A percentile compares a stretch with the other conserved stretches of the same genome.
Conservation (phyloP, 1,139 yeast genomes). For the Protomyces inouyei region DNA sequence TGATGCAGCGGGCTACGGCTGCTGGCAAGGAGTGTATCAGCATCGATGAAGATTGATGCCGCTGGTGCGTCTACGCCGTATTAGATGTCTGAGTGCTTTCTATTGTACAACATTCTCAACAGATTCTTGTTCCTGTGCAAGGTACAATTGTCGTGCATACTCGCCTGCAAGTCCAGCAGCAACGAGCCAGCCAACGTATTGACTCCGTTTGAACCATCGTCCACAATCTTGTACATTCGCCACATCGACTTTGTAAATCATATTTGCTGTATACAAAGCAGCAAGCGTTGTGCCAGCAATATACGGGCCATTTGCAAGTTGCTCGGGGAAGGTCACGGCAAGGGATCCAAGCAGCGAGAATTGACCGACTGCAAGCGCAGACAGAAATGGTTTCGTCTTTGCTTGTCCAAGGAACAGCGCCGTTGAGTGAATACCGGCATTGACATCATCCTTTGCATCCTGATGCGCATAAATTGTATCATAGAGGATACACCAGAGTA, state of each 20-base stretch:
- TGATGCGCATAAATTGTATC: slow-evolving; percentile 98
- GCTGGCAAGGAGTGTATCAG: slow-evolving; percentile 5
- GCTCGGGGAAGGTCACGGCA: not conserved
- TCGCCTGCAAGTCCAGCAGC: slow-evolving; percentile 15
- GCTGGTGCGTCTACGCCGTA: not conserved
- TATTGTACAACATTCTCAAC: not conserved
- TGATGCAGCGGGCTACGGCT: not conserved
- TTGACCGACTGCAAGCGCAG: slow-evolving; percentile 62
- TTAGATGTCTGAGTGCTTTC: not conserved
- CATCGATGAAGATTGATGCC: slow-evolving; percentile 11
- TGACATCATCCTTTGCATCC: slow-evolving; percentile 78
- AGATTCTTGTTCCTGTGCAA: not conserved
- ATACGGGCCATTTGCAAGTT: not conserved
- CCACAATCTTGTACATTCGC: slow-evolving; percentile 15
- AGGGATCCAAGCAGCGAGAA: slow-evolving; percentile 46
- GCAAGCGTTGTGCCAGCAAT: slow-evolving; percentile 14
- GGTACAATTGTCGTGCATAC: not conserved
- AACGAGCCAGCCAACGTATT: slow-evolving; percentile 18
- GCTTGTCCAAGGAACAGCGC: slow-evolving; percentile 88
- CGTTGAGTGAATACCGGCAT: slow-evolving; percentile 90
- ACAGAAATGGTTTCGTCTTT: slow-evolving; percentile 59
- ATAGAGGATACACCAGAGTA: slow-evolving; percentile 90
- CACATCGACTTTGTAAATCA: slow-evolving; percentile 9
- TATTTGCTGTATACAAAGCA: slow-evolving; percentile 10
- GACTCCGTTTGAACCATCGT: slow-evolving; percentile 19